A percentile compares a stretch with the other conserved stretches of the same genome.
phyloP scores from a whole-genome alignment of 352 stramenopile species.

The Pythium aquatile region DNA sequence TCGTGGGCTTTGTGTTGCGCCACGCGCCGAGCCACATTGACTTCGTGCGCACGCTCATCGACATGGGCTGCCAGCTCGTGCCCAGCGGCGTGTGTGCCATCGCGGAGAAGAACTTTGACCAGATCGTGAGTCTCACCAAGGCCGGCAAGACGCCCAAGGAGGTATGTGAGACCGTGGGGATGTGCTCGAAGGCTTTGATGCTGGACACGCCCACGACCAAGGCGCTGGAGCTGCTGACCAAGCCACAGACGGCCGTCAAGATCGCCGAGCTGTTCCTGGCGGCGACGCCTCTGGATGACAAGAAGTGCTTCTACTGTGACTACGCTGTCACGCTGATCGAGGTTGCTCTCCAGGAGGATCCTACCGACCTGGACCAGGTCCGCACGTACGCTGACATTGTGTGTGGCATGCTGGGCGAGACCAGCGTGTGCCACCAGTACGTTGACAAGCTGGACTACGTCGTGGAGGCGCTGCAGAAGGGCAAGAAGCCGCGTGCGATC shows the following conservation, averaged over 20 bases:
- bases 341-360: conserved; percentile 57
- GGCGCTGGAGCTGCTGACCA: neutral
- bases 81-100: conserved; percentile 46
- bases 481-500: conserved; percentile 61
- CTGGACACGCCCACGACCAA: neutral
- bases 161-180: conserved; percentile 38
- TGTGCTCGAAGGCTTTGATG: conserved; percentile 34
- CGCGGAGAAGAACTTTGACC: conserved; percentile 52
- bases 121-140: conserved; percentile 54
- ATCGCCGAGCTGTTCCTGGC: conserved; percentile 2
- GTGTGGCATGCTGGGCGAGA: conserved; percentile 58
- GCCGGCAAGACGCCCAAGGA: conserved; percentile 43
- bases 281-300: conserved; percentile 23
- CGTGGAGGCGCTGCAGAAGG: conserved; percentile 57
- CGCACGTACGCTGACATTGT: conserved; percentile 74
- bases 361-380: conserved; percentile 51
- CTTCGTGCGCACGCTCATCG: conserved; percentile 39
- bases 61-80: conserved; percentile 42
- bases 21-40: conserved; percentile 38
- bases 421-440: conserved; percentile 66
- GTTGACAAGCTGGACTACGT: conserved; percentile 61
- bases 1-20: conserved; percentile 44
- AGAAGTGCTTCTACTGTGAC: conserved; percentile 63
- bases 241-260: conserved; percentile 2
- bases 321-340: conserved; percentile 59